These are phyloP conservation scores for Rhizomucor pusillus DNA, from an alignment of 371 early-diverging fungal genomes.

Conservation along the genomic window DNA sequence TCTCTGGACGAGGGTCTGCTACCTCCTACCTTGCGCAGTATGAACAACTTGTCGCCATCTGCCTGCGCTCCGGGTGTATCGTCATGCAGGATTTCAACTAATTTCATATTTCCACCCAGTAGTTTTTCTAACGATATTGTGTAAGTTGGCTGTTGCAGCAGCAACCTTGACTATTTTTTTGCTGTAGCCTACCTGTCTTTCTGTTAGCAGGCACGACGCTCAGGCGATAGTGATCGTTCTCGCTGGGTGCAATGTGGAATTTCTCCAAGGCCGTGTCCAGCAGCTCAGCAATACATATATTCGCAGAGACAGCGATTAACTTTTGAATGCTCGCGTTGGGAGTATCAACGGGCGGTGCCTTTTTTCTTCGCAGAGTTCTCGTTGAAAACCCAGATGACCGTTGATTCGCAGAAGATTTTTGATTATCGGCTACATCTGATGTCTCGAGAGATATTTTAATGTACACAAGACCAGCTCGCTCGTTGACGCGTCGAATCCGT, in stretches of 20 bases:
- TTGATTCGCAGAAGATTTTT: neutral
- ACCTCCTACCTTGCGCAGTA: constrained; percentile 17
- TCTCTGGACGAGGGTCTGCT: constrained; percentile 2
- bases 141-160: too few relatives aligned
- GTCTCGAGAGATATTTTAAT: constrained; percentile 42
- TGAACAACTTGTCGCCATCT: constrained; percentile 30
- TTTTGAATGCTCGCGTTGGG: constrained; percentile 37
- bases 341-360: constrained; percentile 9
- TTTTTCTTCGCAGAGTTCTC: constrained; percentile 16
- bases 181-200: constrained; percentile 5
- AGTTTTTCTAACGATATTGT: constrained; percentile 23
- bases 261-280: constrained; percentile 41
- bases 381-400: constrained; percentile 14
- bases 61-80: constrained; percentile 17
- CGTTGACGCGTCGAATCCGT: constrained; percentile 48
- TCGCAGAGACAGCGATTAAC: constrained; percentile 33
- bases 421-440: constrained; percentile 10
- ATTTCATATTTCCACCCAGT: constrained; percentile 9
- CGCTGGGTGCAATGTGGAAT: constrained; percentile 33
- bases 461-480: constrained; percentile 38
- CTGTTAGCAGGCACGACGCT: too few relatives aligned
- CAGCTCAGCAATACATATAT: constrained; percentile 29
- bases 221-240: constrained; percentile 13
- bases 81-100: constrained; percentile 21
- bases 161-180: constrained; percentile 3